A percentile compares a stretch with the other conserved stretches of the same genome.
These are phyloP conservation scores for Wickerhamiella azymoides DNA, from an alignment of 805 yeast genomes.

Conservation along the genomic window DNA sequence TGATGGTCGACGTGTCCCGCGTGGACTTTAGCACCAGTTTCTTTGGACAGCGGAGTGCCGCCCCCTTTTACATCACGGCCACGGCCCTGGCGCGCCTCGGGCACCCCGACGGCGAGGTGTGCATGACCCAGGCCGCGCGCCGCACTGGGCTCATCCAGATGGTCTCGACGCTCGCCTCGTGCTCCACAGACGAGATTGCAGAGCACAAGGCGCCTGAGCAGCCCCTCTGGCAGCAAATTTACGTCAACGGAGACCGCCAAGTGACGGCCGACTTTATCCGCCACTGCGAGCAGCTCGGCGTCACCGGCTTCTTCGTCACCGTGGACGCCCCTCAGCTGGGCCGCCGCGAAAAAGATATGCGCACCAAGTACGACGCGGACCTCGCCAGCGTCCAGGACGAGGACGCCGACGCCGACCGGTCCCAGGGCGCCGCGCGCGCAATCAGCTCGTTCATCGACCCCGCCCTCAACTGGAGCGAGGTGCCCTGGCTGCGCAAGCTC, in stretches of 20 bases:
- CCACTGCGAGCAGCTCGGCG: constrained; percentile 59
- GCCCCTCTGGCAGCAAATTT: constrained; percentile 78
- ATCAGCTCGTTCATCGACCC: constrained; percentile 81
- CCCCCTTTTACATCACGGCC: constrained; percentile 82
- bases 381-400: constrained; percentile 33
- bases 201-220: constrained; percentile 54
- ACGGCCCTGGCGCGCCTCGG: constrained; percentile 89
- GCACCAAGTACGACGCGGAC: constrained; percentile 44
- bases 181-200: constrained; percentile 73
- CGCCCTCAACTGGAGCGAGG: constrained; percentile 17
- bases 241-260: constrained; percentile 66
- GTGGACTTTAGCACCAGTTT: constrained; percentile 59
- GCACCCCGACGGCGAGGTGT: constrained; percentile 84
- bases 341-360: constrained; percentile 77
- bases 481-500: constrained; percentile 13
- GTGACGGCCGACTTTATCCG: constrained; percentile 46
- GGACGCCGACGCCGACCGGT: constrained; percentile 35
- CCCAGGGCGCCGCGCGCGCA: constrained; percentile 78
- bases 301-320: constrained; percentile 73
- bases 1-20: constrained; percentile 65
- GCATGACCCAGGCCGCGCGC: constrained; percentile 71
- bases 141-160: constrained; percentile 63
- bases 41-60: constrained; percentile 54
- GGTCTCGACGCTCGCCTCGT: constrained; percentile 87
- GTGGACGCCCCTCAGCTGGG: constrained; percentile 82